These are phyloP conservation scores for Penicillium manginii DNA, from an alignment of 495 filamentous ascomycete genomes.

Conservation along the genomic window DNA sequence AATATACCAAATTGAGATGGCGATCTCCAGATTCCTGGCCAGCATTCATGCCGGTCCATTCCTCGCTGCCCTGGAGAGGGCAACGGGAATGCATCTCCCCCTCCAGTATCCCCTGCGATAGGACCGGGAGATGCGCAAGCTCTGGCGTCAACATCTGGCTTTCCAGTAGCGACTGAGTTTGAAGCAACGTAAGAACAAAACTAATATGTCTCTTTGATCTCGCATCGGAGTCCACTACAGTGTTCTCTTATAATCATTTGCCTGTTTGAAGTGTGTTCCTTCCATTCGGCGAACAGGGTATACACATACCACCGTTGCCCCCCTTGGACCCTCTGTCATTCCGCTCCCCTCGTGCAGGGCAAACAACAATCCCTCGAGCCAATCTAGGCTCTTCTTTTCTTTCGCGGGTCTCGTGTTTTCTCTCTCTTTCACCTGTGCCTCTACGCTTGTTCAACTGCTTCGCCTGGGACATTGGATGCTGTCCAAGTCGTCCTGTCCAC, in stretches of 20 bases:
- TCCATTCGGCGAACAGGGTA: background rate
- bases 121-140: background rate
- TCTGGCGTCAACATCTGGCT: background rate
- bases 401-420: slow-evolving; percentile 14
- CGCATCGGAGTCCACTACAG: background rate
- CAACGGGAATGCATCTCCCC: slow-evolving; percentile 25
- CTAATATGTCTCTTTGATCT: background rate
- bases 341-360: slow-evolving; percentile 25
- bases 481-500: slow-evolving; percentile 33
- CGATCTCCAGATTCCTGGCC: slow-evolving; percentile 21
- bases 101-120: slow-evolving; percentile 3
- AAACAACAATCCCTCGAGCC: slow-evolving; percentile 31
- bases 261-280: background rate
- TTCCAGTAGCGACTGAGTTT: background rate
- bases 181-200: background rate
- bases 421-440: slow-evolving; percentile 15
- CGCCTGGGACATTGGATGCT: slow-evolving; percentile 32
- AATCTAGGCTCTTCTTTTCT: slow-evolving; percentile 36
- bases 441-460: slow-evolving; percentile 20
- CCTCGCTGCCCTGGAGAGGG: slow-evolving; percentile 23
- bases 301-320: slow-evolving; percentile 33
- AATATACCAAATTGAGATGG: slow-evolving; percentile 10
- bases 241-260: background rate
- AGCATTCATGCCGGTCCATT: slow-evolving; percentile 34
- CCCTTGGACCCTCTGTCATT: slow-evolving; percentile 31